Percentiles rank a stretch among this genome's conserved stretches.
phyloP scores from a whole-genome alignment of 108 stramenopile genomes.

The Cyclotella baltica region DNA sequence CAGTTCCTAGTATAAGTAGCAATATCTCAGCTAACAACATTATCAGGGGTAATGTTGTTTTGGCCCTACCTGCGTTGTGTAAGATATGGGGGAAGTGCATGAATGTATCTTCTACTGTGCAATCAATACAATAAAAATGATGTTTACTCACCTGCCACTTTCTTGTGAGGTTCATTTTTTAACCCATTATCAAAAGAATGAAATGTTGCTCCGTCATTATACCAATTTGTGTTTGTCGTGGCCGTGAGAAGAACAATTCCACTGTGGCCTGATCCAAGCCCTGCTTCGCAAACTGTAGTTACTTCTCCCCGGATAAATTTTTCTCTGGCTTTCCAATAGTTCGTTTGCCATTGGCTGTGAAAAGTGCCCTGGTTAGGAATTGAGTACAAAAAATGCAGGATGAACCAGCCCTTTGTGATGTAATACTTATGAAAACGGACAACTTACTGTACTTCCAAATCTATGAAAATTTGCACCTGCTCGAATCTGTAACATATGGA shows the following conservation, averaged over 20 bases:
- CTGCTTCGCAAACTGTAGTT: background rate
- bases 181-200: background rate
- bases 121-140: too few relatives aligned
- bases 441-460: background rate
- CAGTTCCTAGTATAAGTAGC: too few relatives aligned
- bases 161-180: background rate
- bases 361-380: background rate
- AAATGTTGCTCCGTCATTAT: background rate
- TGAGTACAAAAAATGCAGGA: background rate
- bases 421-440: background rate
- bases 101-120: too few relatives aligned
- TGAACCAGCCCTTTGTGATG: background rate
- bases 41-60: too few relatives aligned
- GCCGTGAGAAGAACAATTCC: background rate
- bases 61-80: too few relatives aligned
- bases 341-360: background rate
- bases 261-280: background rate
- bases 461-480: background rate
- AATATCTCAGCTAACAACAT: too few relatives aligned
- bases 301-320: background rate
- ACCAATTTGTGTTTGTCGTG: background rate
- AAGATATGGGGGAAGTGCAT: too few relatives aligned
- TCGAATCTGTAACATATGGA: background rate
- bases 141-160: too few relatives aligned
- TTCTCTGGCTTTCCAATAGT: background rate